Base-by-base conservation (phyloP, 2,329 filamentous ascomycete species). In the Dactylonectria macrodidyma region DNA sequence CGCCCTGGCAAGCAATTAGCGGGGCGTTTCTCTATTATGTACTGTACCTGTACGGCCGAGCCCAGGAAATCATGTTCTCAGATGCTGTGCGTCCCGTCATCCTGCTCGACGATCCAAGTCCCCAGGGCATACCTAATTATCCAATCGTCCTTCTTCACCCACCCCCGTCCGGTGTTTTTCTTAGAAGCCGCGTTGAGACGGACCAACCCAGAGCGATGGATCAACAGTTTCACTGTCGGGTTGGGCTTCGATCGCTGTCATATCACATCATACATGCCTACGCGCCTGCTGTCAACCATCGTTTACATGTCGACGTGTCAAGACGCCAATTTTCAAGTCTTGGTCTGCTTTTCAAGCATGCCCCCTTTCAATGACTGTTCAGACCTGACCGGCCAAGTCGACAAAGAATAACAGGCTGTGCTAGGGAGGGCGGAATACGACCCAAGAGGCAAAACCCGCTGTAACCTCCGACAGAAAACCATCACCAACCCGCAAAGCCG, bases 161-260 rank as follows among this genome's bases (percentile, higher is more conserved):
- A 10, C 22, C 8, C 50, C 14, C 50, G 8, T 12, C 19, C 26
- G 44, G 41, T 14, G 22, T 44, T 65, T 59, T 60, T 60, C 56
- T 65, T 59, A 65, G 56, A 59, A 56, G 34, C 57, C n/a, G 16
- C 26, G 26, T 33, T 22, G n/a, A 30, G 30, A 11, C 22, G 16
- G 51, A 16, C 50, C n/a, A 56, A n/a, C 62, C 22, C 14, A 58
- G 33, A 26, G 33, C 30, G 47, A 62, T 48, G 30, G 65, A 73
- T 75, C 55, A 59, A 66, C 61, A 47, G 73, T 74, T 75, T 75
- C 73, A 75, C 51, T 38, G 59, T 69, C 56, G 34, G 47, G 14
- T 65, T 65, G 56, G 62, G 56, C 19, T 48, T 41, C 62, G 36
- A 19, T 11, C 26, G 24, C 33, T 47, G 62, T 38, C 55, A 64